phyloP scores from a whole-genome alignment of 202 grass and related monocot species.

The Panicum hallii region DNA sequence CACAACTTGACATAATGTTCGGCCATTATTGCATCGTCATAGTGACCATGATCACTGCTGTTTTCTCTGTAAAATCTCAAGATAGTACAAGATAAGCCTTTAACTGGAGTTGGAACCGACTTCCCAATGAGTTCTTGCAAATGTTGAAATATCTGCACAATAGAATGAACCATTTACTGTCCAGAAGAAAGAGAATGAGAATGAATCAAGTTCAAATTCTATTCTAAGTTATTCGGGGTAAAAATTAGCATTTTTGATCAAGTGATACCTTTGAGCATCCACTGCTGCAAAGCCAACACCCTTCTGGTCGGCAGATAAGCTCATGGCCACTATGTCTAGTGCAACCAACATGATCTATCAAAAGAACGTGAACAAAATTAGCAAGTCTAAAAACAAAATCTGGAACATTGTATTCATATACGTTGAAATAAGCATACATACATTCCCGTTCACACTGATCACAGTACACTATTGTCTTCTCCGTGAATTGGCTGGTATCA shows the following conservation, averaged over 20 bases:
- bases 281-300: conserved; percentile 76
- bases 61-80: conserved; percentile 63
- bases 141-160: conserved; percentile 62
- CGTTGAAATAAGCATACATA: conserved; percentile 64
- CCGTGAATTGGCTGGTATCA: conserved; percentile 56
- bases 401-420: conserved; percentile 10
- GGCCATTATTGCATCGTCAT: conserved; percentile 50
- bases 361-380: conserved; percentile 52
- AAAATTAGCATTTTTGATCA: conserved; percentile 18
- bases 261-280: conserved; percentile 70
- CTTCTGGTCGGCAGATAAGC: conserved; percentile 51
- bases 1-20: conserved; percentile 63
- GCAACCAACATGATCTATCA: conserved; percentile 79
- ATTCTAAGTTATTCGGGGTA: conserved; percentile 18
- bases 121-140: conserved; percentile 63
- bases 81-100: conserved; percentile 70
- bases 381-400: conserved; percentile 34
- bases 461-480: conserved; percentile 72
- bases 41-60: conserved; percentile 28
- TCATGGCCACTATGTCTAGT: conserved; percentile 44
- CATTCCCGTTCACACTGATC: conserved; percentile 82
- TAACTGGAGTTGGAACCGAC: conserved; percentile 50
- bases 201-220: conserved; percentile 31
- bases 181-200: conserved; percentile 14
- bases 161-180: conserved; percentile 25